Percentiles rank a stretch among this genome's conserved stretches.
phyloP scores from a whole-genome alignment of 1,139 yeast species.

The Blastobotrys elegans region DNA sequence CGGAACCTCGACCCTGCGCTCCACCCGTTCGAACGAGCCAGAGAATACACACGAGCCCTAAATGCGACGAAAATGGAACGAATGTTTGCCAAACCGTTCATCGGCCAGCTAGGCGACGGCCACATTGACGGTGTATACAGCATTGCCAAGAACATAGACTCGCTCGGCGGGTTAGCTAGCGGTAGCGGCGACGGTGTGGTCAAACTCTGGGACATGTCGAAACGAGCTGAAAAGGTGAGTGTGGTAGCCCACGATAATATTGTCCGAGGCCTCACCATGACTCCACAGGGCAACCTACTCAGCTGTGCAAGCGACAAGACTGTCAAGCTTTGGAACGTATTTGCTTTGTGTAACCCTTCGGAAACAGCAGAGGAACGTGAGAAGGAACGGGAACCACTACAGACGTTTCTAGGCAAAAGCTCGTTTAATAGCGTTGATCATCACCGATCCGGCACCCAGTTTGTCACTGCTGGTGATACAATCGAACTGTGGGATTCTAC shows the following conservation, averaged over 20 bases:
- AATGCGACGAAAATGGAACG: conserved; percentile 94
- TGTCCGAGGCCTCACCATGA: conserved; percentile 81
- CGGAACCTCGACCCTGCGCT: conserved; percentile 90
- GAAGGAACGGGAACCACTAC: conserved; percentile 43
- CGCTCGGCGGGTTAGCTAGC: conserved; percentile 72
- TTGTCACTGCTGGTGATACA: conserved; percentile 89
- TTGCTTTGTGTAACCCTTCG: conserved; percentile 11
- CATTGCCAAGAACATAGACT: conserved; percentile 71
- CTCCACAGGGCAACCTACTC: conserved; percentile 60
- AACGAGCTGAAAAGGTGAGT: conserved; percentile 67
- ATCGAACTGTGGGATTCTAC: conserved; percentile 87
- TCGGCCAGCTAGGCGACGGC: conserved; percentile 92
- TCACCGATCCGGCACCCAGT: conserved; percentile 64
- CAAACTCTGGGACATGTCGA: conserved; percentile 84
- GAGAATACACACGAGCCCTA: conserved; percentile 92
- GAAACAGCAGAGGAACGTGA: too few relatives aligned
- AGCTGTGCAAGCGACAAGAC: conserved; percentile 93
- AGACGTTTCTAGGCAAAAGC: conserved; percentile 78
- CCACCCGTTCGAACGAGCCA: conserved; percentile 94
- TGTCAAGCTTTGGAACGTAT: conserved; percentile 69
- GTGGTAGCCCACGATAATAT: conserved; percentile 89
- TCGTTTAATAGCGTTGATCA: conserved; percentile 85
- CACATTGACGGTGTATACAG: conserved; percentile 95
- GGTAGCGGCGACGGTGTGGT: conserved; percentile 95
- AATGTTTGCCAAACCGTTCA: conserved; percentile 96